A percentile compares a stretch with the other conserved stretches of the same genome.
These are phyloP conservation scores for Pseudopyrenochaeta lycopersici DNA, from an alignment of 2,329 filamentous ascomycete genomes.

Conservation along the genomic window DNA sequence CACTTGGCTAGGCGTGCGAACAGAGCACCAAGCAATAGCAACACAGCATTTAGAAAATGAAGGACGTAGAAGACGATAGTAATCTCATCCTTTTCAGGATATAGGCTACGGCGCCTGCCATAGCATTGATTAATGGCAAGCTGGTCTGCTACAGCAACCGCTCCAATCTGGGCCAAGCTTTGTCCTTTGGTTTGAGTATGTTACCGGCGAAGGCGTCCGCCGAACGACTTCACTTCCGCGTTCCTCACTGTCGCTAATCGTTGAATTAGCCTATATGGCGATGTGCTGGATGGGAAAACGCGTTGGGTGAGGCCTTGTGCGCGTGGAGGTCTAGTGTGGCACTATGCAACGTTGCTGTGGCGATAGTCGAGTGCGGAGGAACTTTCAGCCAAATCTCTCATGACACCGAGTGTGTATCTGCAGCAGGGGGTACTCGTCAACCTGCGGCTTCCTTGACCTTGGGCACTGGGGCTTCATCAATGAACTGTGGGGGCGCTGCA, in stretches of 20 bases:
- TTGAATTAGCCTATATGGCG: neutral
- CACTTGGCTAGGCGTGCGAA: too few species aligned
- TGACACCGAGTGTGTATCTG: neutral
- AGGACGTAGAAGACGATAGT: too few species aligned
- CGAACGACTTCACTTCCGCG: neutral
- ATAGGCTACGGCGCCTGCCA: too few species aligned
- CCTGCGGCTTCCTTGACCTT: slow-evolving; percentile 83
- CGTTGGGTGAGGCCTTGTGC: neutral
- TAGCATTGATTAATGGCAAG: too few species aligned
- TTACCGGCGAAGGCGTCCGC: too few species aligned
- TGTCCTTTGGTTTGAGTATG: too few species aligned
- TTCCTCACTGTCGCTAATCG: neutral
- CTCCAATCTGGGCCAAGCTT: too few species aligned
- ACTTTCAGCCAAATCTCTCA: neutral
- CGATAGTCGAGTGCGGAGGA: neutral
- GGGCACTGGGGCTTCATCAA: slow-evolving; percentile 83
- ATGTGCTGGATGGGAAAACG: neutral
- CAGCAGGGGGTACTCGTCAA: slow-evolving; percentile 31
- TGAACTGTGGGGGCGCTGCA: slow-evolving; percentile 81
- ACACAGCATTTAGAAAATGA: too few species aligned
- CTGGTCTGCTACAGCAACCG: too few species aligned
- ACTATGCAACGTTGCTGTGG: neutral
- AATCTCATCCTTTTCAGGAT: too few species aligned
- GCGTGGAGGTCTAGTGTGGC: neutral
- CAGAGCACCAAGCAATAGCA: too few species aligned